Evolutionary conservation across 2,329 filamentous ascomycete genomes (phyloP), one percentile per base, ranked within the genome.

Genomic region (Davidsoniella eucalypti): DNA sequence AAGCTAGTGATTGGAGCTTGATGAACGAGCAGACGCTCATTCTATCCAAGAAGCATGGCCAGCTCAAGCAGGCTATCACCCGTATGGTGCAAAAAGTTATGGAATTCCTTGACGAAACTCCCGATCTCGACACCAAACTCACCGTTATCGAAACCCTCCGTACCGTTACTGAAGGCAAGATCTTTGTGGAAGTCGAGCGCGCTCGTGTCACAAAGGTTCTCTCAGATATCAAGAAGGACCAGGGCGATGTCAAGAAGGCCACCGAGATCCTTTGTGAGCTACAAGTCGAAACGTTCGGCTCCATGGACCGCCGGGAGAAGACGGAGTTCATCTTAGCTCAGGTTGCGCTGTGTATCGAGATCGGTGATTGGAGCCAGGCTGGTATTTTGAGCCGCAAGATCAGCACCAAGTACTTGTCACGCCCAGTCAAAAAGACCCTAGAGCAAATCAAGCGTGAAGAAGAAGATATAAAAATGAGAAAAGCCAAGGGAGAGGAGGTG

Each of bases 61-160:
- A 98, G 72, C 87, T 98, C 63, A 98, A 98, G 69, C 92, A 96
- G 69, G 92, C 92, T 61, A 92, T 88, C 61, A 96, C 92, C 60
- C 92, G 90, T 72, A 98, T 98, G 92, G 88, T 98, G 54, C 92
- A 98, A 72, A 83, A 82, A 44, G 87, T 94, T 55, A 94, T 98
- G 81, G 75, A 72, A 54, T 95, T 96, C 66, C 69, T 98, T 61
- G 84, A 94, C 61, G 78, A 84, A 44, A 87, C 87, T 18, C 87
- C 92, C 33, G 83, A 78, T 60, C 62, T 86, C 54, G 87, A 95
- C 58, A 87, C 80, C 36, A 98, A 96, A 70, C 72, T 98, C 52
- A 83, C 85, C 18, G 80, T 94, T 53, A 98, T 98, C 61, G 90
- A 98, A 68, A 93, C 90, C 1, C 67, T 98, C 60, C 80, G 92